Percentiles rank a stretch among this genome's conserved stretches.
These are phyloP conservation scores for Alternaria infectoria DNA, from an alignment of 2,329 filamentous ascomycete species.

Conservation along the genomic window DNA sequence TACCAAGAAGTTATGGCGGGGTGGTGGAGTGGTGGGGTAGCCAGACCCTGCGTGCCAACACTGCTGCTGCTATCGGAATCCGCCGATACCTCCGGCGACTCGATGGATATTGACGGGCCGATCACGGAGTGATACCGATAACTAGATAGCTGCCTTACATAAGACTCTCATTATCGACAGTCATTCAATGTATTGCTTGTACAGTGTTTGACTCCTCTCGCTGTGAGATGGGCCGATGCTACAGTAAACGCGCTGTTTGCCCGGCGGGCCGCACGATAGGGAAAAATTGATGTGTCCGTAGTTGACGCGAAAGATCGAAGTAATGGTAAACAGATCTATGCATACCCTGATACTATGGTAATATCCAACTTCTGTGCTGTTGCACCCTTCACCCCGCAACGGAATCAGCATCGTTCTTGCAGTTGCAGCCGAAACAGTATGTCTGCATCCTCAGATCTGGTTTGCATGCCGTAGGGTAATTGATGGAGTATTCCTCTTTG, in stretches of 20 bases:
- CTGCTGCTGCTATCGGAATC: slow-evolving; percentile 15
- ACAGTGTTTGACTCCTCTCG: neutral
- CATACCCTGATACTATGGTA: slow-evolving; percentile 1
- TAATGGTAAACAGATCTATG: slow-evolving; percentile 6
- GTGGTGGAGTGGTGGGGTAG: slow-evolving; percentile 19
- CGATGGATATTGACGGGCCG: slow-evolving; percentile 18
- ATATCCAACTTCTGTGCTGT: slow-evolving; percentile 2
- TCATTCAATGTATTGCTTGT: neutral
- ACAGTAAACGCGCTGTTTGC: neutral
- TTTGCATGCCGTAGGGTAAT: neutral
- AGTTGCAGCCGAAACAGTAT: neutral
- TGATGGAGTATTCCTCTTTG: neutral
- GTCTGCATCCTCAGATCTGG: neutral
- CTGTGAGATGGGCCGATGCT: neutral
- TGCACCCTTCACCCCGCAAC: neutral
- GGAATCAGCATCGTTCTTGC: neutral
- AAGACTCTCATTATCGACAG: neutral
- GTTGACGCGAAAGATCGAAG: neutral
- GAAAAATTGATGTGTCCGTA: neutral
- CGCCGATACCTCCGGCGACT: slow-evolving; percentile 12
- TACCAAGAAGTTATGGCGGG: slow-evolving; percentile 15
- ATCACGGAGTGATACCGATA: slow-evolving; percentile 16
- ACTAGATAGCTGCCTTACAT: slow-evolving; percentile 2
- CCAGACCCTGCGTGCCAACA: slow-evolving; percentile 14
- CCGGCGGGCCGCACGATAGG: neutral